Conservation (phyloP, 345 rosid species). For the Salix suchowensis region DNA sequence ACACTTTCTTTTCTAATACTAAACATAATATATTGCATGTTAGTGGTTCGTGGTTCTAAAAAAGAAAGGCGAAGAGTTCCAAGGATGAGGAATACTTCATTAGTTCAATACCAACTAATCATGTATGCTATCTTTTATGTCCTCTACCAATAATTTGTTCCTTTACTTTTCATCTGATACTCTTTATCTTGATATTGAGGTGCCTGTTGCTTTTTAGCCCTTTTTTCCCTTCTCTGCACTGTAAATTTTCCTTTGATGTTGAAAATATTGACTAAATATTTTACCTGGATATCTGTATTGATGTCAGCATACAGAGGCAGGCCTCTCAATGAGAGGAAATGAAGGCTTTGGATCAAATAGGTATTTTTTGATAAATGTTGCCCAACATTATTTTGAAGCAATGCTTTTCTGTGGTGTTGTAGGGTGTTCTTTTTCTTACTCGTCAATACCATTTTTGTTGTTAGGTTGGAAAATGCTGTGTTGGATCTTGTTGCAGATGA, state of each 20-base stretch:
- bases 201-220: background rate
- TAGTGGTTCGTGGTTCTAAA: constrained; percentile 51
- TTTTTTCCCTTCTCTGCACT: background rate
- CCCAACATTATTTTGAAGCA: constrained; percentile 4
- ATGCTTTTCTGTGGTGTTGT: background rate
- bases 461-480: constrained; percentile 83
- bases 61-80: constrained; percentile 72
- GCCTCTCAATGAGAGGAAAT: constrained; percentile 65
- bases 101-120: constrained; percentile 80
- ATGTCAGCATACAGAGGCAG: constrained; percentile 77
- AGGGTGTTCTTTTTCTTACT: background rate
- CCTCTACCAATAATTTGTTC: background rate
- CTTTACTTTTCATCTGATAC: background rate
- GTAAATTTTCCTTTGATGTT: background rate
- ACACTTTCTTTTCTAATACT: constrained; percentile 10
- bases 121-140: constrained; percentile 40
- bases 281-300: constrained; percentile 19
- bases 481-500: constrained; percentile 96
- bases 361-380: constrained; percentile 29
- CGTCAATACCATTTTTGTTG: constrained; percentile 1
- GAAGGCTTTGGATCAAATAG: constrained; percentile 83
- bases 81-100: constrained; percentile 84
- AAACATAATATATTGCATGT: constrained; percentile 16
- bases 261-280: constrained; percentile 13
- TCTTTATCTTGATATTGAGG: background rate